A percentile compares a stretch with the other conserved stretches of the same genome.
Evolutionary conservation across 371 early-diverging fungal species (phyloP).

Genomic region (Rhizomucor pusillus): DNA sequence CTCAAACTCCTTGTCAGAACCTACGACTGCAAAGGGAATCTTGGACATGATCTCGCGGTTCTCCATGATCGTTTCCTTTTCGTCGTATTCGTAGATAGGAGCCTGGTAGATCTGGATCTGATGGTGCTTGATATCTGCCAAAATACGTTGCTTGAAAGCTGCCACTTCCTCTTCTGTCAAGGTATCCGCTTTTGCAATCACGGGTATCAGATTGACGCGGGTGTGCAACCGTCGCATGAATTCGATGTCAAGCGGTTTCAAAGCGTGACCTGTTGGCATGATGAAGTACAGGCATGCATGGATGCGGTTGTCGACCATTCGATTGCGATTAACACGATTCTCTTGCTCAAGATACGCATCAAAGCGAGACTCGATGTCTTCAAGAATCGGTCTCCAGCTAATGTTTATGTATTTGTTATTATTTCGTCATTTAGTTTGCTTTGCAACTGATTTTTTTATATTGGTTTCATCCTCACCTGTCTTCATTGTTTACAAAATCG

Average conservation of each 20-base stretch:
- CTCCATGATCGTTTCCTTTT: conserved; percentile 91
- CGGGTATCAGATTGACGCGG: conserved; percentile 96
- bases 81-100: conserved; percentile 88
- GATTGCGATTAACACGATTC: conserved; percentile 84
- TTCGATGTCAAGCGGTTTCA: conserved; percentile 93
- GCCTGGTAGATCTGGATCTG: conserved; percentile 95
- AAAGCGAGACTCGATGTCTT: conserved; percentile 94
- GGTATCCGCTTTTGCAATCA: conserved; percentile 98
- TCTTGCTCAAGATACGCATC: conserved; percentile 95
- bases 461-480: no score
- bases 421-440: no score
- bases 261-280: conserved; percentile 91
- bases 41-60: conserved; percentile 93
- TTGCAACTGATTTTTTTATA: no score
- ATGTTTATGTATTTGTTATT: no score
- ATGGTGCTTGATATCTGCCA: conserved; percentile 90
- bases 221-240: conserved; percentile 94
- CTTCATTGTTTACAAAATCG: conserved; percentile 94
- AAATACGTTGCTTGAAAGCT: conserved; percentile 89
- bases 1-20: conserved; percentile 88
- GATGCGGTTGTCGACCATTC: conserved; percentile 90
- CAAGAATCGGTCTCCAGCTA: conserved; percentile 96
- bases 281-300: conserved; percentile 99
- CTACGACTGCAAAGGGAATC: conserved; percentile 97
- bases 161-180: conserved; percentile 94